These are phyloP conservation scores for Clathrus columnatus DNA, from an alignment of 768 basidiomycete genomes.

Conservation along the genomic window DNA sequence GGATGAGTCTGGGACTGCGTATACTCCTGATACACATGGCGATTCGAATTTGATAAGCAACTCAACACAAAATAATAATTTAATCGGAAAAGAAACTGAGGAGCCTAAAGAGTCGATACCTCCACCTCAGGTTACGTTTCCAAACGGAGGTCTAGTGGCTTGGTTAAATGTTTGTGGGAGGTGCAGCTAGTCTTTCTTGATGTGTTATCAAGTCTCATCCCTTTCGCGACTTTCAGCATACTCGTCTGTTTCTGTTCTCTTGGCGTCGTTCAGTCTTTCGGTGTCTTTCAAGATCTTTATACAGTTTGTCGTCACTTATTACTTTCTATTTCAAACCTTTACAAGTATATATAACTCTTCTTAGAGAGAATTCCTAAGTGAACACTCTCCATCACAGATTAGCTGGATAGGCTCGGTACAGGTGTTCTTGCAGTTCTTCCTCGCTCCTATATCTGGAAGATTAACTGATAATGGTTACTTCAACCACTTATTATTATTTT, in stretches of 20 bases:
- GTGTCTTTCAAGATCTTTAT: slow-evolving; percentile 45
- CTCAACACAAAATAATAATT: no score
- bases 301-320: slow-evolving; percentile 22
- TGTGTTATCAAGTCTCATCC: background rate
- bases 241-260: slow-evolving; percentile 42
- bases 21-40: no score
- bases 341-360: background rate
- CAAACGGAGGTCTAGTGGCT: slow-evolving; percentile 37
- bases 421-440: slow-evolving; percentile 30
- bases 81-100: no score
- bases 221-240: slow-evolving; percentile 20
- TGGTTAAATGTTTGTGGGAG: slow-evolving; percentile 42
- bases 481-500: slow-evolving; percentile 21
- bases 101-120: background rate
- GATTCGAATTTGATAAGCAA: no score
- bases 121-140: slow-evolving; percentile 21
- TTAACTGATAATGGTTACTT: slow-evolving; percentile 47
- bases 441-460: slow-evolving; percentile 38
- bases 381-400: slow-evolving; percentile 18
- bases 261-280: slow-evolving; percentile 39
- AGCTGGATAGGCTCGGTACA: slow-evolving; percentile 44
- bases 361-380: slow-evolving; percentile 29
- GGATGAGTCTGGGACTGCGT: no score
- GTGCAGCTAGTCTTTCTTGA: slow-evolving; percentile 22
- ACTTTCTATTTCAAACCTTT: background rate